phyloP scores from a whole-genome alignment of 768 basidiomycete genomes.

The Steccherinum ochraceum region DNA sequence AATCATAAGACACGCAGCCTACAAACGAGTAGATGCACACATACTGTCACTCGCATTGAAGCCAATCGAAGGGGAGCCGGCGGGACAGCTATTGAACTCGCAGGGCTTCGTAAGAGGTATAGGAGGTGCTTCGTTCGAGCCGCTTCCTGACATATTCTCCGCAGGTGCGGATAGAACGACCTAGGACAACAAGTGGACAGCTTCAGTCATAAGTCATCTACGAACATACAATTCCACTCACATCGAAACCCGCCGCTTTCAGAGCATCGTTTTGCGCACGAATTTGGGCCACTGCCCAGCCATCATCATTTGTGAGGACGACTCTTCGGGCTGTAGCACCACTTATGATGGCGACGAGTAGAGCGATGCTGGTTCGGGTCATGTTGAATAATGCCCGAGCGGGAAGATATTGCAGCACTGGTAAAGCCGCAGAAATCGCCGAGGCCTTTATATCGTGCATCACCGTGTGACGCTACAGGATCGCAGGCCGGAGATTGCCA shows the following conservation, averaged over 20 bases:
- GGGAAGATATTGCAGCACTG: too few relatives aligned
- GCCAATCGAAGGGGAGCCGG: conserved; percentile 25
- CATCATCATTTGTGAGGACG: conserved; percentile 25
- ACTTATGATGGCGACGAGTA: too few relatives aligned
- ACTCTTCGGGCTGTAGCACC: too few relatives aligned
- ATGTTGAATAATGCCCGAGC: too few relatives aligned
- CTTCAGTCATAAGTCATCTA: too few relatives aligned
- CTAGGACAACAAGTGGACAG: conserved; percentile 10
- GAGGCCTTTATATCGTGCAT: too few relatives aligned
- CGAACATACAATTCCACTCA: conserved; percentile 5
- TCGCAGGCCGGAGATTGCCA: too few relatives aligned
- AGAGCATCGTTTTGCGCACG: conserved; percentile 24
- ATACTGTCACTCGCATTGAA: conserved; percentile 21
- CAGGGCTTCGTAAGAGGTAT: conserved; percentile 21
- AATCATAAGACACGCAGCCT: not conserved
- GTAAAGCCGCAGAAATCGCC: too few relatives aligned
- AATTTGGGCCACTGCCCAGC: conserved; percentile 27
- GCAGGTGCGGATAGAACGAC: conserved; percentile 27
- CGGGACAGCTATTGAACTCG: conserved; percentile 27
- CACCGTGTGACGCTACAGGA: too few relatives aligned
- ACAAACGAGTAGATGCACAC: not conserved
- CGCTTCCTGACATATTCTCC: conserved; percentile 27
- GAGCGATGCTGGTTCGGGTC: too few relatives aligned
- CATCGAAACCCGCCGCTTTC: conserved; percentile 18
- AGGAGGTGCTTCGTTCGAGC: conserved; percentile 22